These are phyloP conservation scores for Stevia rebaudiana DNA, from an alignment of 140 eudicot species.

Conservation along the genomic window DNA sequence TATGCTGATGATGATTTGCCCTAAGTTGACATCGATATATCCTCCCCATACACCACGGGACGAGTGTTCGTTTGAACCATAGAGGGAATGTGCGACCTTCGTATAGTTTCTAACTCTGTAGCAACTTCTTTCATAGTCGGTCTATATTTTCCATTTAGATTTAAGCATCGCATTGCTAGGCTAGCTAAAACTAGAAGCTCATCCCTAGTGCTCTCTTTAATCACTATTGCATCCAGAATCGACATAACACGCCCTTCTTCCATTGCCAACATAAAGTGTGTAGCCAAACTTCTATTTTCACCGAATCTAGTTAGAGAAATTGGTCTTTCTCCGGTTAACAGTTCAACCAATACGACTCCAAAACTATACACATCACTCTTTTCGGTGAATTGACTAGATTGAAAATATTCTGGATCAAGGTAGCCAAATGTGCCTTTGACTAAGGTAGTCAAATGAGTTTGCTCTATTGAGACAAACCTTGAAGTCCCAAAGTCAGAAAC, in stretches of 20 bases:
- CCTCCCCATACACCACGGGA: background rate
- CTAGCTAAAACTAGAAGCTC: conserved; percentile 5
- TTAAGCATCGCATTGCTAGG: conserved; percentile 17
- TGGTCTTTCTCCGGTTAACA: background rate
- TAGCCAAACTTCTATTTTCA: conserved; percentile 7
- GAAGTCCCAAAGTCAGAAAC: background rate
- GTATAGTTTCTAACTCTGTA: background rate
- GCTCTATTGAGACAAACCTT: background rate
- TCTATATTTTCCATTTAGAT: background rate
- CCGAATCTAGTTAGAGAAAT: background rate
- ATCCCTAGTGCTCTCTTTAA: background rate
- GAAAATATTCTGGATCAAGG: background rate
- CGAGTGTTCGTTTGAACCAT: background rate
- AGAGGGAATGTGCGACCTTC: background rate
- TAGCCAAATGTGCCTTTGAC: background rate
- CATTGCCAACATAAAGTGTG: conserved; percentile 11
- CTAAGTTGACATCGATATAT: background rate
- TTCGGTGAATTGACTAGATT: background rate
- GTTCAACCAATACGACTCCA: conserved; percentile 8
- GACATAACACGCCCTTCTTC: conserved; percentile 1
- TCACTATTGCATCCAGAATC: background rate
- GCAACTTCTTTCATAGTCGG: conserved; percentile 10
- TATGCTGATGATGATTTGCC: background rate
- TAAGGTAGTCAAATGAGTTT: background rate
- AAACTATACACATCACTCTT: conserved; percentile 10